These are phyloP conservation scores for Trichoderma asperellum DNA, from an alignment of 2,329 filamentous ascomycete genomes.

Conservation along the genomic window DNA sequence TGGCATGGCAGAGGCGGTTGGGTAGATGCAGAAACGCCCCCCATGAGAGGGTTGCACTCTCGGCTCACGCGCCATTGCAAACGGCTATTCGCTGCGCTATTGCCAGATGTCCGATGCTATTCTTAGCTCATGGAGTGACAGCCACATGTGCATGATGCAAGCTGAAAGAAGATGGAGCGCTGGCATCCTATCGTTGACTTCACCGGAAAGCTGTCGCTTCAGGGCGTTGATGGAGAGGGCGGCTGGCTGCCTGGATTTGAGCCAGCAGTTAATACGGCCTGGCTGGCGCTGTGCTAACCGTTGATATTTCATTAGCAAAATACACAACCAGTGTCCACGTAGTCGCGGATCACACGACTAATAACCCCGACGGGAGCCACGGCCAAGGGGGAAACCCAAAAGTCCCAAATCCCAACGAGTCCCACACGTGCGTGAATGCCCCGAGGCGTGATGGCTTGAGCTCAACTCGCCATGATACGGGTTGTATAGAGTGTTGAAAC, in stretches of 20 bases:
- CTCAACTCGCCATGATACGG: not conserved
- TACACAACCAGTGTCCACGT: not conserved
- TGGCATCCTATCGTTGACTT: not conserved
- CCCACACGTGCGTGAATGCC: not conserved
- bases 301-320: not conserved
- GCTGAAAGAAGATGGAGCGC: not conserved
- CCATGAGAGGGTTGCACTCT: slow-evolving; percentile 11
- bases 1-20: not conserved
- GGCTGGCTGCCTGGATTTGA: not conserved
- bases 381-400: not conserved
- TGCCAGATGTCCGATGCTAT: slow-evolving; percentile 8
- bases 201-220: not conserved
- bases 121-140: slow-evolving; percentile 18
- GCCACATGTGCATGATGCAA: slow-evolving; percentile 24
- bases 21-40: slow-evolving; percentile 8
- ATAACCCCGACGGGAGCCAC: not conserved
- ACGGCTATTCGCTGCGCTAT: slow-evolving; percentile 15
- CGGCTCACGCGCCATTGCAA: slow-evolving; percentile 15
- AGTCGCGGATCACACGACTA: not conserved
- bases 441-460: not conserved
- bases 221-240: slow-evolving; percentile 1
- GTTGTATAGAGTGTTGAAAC: not conserved
- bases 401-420: not conserved
- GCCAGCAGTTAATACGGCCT: not conserved
- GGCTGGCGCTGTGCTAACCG: not conserved